Evolutionary conservation across 768 basidiomycete genomes (phyloP).

Genomic region (Agaricus subrufescens): DNA sequence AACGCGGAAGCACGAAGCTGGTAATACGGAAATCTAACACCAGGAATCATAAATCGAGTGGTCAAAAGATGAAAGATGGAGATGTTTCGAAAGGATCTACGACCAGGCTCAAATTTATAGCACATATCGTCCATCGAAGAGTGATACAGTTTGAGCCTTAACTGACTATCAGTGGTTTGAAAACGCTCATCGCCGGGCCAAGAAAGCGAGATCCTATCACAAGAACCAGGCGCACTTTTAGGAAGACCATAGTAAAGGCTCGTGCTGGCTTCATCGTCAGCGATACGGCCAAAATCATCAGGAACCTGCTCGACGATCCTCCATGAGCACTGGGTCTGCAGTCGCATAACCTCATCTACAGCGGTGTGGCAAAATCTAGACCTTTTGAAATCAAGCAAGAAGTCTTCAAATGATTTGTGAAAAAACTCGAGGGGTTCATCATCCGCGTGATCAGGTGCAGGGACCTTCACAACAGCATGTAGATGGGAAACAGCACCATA

Average conservation of each 20-base stretch:
- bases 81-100: no score
- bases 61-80: no score
- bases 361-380: not conserved
- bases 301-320: not conserved
- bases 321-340: not conserved
- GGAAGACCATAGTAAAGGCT: not conserved
- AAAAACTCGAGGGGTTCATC: not conserved
- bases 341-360: not conserved
- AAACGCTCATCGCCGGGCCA: no score
- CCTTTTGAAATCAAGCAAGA: not conserved
- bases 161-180: no score
- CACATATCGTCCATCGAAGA: no score
- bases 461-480: not conserved
- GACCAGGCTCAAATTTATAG: no score
- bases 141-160: no score
- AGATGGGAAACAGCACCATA: not conserved
- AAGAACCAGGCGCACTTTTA: not conserved
- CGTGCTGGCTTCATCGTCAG: not conserved
- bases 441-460: not conserved
- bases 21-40: not conserved
- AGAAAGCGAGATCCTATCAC: not conserved
- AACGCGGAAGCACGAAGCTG: not conserved
- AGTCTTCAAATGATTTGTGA: not conserved
- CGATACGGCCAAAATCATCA: no score
- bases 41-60: no score